A percentile compares a stretch with the other conserved stretches of the same genome.
These are phyloP conservation scores for Hypoxylon sp. DNA, from an alignment of 2,329 filamentous ascomycete genomes.

Conservation along the genomic window DNA sequence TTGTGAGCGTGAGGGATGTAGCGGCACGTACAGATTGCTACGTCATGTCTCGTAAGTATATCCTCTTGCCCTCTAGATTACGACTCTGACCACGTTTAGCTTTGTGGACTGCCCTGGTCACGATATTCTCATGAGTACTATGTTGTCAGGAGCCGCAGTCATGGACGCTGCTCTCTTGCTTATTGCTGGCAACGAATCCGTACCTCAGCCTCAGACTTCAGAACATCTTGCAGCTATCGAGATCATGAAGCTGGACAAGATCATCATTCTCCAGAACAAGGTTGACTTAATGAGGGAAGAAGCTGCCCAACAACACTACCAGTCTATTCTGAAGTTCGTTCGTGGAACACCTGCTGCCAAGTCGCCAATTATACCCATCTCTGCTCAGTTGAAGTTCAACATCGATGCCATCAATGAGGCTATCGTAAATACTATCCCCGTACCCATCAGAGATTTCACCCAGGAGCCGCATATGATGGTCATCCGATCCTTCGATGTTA, in stretches of 20 bases:
- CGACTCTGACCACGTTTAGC: slow-evolving; percentile 60
- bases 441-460: slow-evolving; percentile 91
- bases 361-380: slow-evolving; percentile 95
- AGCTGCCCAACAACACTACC: slow-evolving; percentile 91
- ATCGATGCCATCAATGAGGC: slow-evolving; percentile 98
- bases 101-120: slow-evolving; percentile 99
- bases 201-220: slow-evolving; percentile 97
- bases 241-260: slow-evolving; percentile 99
- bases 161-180: slow-evolving; percentile 98
- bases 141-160: slow-evolving; percentile 99
- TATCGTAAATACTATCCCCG: slow-evolving; percentile 94
- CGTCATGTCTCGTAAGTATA: slow-evolving; percentile 89
- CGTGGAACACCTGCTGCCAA: slow-evolving; percentile 96
- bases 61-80: slow-evolving; percentile 6
- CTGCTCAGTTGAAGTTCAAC: slow-evolving; percentile 99
- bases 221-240: slow-evolving; percentile 99
- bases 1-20: slow-evolving; percentile 93
- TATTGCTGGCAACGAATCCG: slow-evolving; percentile 98
- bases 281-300: slow-evolving; percentile 99
- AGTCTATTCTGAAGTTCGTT: slow-evolving; percentile 98
- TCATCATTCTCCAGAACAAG: slow-evolving; percentile 99
- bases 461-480: slow-evolving; percentile 98
- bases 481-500: slow-evolving; percentile 99
- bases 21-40: slow-evolving; percentile 87
- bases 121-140: slow-evolving; percentile 99